Evolutionary conservation across 345 rosid genomes (phyloP).

Genomic region (Eutrema heterophyllum): DNA sequence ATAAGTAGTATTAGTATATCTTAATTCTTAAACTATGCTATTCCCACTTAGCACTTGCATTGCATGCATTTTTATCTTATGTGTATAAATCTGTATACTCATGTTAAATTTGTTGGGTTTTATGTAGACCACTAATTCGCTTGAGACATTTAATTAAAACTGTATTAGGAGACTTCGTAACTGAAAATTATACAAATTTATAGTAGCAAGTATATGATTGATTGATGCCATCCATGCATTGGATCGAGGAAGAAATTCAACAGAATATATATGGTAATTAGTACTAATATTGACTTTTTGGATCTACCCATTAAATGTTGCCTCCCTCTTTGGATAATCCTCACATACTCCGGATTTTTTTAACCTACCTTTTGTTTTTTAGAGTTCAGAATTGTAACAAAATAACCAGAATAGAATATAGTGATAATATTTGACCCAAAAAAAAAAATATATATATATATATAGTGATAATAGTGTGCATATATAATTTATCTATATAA

Average conservation of each 20-base stretch:
- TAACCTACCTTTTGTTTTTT: neutral
- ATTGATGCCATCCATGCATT: conserved; percentile 8
- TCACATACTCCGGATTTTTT: neutral
- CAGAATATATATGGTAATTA: neutral
- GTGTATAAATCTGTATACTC: neutral
- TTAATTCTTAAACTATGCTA: neutral
- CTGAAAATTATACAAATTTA: neutral
- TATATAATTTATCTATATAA: neutral
- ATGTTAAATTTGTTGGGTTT: neutral
- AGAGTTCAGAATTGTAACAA: neutral
- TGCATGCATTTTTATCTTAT: neutral
- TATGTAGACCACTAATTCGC: neutral
- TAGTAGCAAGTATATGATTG: neutral
- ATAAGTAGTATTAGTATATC: neutral
- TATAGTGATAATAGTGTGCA: neutral
- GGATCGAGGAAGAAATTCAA: conserved; percentile 6
- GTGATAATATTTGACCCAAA: neutral
- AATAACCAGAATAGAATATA: neutral
- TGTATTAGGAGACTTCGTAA: neutral
- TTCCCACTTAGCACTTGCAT: neutral
- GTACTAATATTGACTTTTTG: neutral
- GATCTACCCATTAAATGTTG: neutral
- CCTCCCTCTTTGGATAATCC: neutral
- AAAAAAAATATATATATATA: too few relatives aligned
- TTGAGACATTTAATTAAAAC: neutral